These are phyloP conservation scores for Russula virescens DNA, from an alignment of 768 basidiomycete genomes.

Conservation along the genomic window DNA sequence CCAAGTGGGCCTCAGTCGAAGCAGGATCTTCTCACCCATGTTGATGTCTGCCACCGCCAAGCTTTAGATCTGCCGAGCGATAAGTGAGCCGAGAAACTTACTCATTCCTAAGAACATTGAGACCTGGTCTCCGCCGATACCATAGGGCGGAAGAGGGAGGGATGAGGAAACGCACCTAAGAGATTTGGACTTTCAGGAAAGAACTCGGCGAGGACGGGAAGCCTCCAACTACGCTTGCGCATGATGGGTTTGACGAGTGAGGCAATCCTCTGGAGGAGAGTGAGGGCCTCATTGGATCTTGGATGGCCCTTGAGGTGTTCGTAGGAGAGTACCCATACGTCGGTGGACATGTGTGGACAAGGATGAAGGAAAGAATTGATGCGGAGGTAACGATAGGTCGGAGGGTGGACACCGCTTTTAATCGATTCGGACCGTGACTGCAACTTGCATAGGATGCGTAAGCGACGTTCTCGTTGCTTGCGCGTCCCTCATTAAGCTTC, in stretches of 20 bases:
- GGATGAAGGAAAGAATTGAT: background rate
- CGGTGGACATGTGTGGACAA: slow-evolving; percentile 38
- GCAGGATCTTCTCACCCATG: slow-evolving; percentile 71
- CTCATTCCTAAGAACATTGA: slow-evolving; percentile 23
- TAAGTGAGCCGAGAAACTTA: slow-evolving; percentile 7
- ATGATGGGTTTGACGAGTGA: slow-evolving; percentile 91
- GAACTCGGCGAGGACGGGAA: slow-evolving; percentile 82
- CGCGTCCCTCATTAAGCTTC: no score
- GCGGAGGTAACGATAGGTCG: background rate
- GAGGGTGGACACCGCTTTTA: background rate
- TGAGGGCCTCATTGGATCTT: slow-evolving; percentile 60
- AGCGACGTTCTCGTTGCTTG: background rate
- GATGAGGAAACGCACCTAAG: slow-evolving; percentile 53
- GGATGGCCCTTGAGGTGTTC: slow-evolving; percentile 67
- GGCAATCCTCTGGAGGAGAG: slow-evolving; percentile 61
- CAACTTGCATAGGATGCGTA: background rate
- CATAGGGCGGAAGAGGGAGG: no score
- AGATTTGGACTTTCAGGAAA: slow-evolving; percentile 70
- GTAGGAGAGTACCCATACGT: slow-evolving; percentile 58
- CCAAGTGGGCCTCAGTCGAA: slow-evolving; percentile 71
- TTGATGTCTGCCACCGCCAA: slow-evolving; percentile 55
- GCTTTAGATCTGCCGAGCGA: slow-evolving; percentile 6
- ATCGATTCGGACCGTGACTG: background rate
- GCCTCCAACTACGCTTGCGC: slow-evolving; percentile 74
- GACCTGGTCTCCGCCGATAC: background rate